These are phyloP conservation scores for Paramecium pentaurelia DNA, from an alignment of 73 alveolate species.

Conservation along the genomic window DNA sequence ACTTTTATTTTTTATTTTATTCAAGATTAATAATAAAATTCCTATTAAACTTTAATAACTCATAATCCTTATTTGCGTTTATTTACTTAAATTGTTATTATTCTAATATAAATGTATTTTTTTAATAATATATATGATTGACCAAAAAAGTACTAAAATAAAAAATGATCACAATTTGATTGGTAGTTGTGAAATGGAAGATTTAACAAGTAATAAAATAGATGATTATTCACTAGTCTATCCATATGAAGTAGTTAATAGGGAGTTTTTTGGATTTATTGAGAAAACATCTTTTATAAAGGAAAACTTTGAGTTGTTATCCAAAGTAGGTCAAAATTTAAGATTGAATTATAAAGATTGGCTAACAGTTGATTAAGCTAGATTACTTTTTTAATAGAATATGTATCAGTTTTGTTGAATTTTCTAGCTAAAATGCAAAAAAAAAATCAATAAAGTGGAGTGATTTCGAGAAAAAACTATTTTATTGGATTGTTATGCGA, in stretches of 20 bases:
- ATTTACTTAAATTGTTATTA: background rate
- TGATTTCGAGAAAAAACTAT: slow-evolving; percentile 14
- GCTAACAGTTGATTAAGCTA: background rate
- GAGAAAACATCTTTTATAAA: background rate
- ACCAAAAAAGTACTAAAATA: background rate
- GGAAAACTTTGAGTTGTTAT: background rate
- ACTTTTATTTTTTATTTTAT: background rate
- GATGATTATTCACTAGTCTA: background rate
- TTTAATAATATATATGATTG: background rate
- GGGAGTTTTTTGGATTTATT: background rate
- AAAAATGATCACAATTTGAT: background rate
- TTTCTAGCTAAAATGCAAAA: background rate
- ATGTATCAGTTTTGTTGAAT: background rate
- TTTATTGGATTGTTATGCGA: slow-evolving; percentile 46
- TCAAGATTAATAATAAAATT: background rate
- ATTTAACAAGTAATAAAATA: background rate
- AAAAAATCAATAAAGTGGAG: slow-evolving; percentile 29
- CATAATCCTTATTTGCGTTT: background rate
- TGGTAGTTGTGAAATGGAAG: slow-evolving; percentile 38
- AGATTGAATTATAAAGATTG: slow-evolving; percentile 8
- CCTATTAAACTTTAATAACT: background rate
- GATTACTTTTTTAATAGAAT: background rate
- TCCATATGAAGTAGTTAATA: background rate
- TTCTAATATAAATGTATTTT: background rate
- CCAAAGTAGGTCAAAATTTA: background rate